Percentiles rank a stretch among this genome's conserved stretches.
Evolutionary conservation across 2,329 filamentous ascomycete genomes (phyloP).

Genomic region (Trichoderma afroharzianum): DNA sequence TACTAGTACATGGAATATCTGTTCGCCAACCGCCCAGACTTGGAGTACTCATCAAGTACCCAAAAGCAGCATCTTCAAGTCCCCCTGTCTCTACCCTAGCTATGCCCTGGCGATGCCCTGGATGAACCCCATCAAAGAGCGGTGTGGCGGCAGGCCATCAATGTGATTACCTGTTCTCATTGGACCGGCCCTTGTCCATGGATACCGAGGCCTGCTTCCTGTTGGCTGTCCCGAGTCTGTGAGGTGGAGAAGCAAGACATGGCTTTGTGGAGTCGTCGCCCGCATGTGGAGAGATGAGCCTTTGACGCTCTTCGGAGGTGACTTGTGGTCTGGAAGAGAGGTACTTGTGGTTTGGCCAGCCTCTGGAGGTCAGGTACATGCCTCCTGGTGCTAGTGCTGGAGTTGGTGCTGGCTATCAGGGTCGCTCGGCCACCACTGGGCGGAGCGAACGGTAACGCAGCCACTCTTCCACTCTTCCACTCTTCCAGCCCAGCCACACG

Average conservation of each 20-base stretch:
- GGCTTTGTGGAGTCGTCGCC: neutral
- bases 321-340: neutral
- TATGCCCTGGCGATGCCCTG: neutral
- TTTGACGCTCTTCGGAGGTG: neutral
- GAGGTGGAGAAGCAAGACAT: constrained; percentile 4
- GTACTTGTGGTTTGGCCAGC: neutral
- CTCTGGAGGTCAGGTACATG: constrained; percentile 1
- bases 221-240: constrained; percentile 10
- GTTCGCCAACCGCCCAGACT: neutral
- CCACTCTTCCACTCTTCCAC: neutral
- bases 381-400: neutral
- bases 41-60: neutral
- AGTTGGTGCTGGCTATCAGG: neutral
- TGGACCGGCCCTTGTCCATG: neutral
- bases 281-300: neutral
- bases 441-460: neutral
- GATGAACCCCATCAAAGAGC: constrained; percentile 12
- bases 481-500: constrained; percentile 5
- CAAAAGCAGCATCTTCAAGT: neutral
- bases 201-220: neutral
- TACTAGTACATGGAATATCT: neutral
- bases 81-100: neutral
- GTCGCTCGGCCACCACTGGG: neutral
- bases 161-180: neutral
- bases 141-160: constrained; percentile 13